These are phyloP conservation scores for Sphaerostilbella broomeana DNA, from an alignment of 2,329 filamentous ascomycete genomes.

Conservation along the genomic window DNA sequence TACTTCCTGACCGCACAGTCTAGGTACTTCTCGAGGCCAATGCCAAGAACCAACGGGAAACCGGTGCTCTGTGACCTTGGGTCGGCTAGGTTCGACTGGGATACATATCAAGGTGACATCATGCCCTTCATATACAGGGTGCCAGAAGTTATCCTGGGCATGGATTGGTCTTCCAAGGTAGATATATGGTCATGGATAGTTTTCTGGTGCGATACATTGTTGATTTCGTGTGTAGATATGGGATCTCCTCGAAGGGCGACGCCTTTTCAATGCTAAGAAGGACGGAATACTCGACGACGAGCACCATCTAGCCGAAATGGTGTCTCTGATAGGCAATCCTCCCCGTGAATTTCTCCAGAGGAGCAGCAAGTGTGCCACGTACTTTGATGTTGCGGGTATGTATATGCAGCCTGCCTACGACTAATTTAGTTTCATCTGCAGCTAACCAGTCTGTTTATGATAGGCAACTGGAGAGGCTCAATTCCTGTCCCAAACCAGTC, in stretches of 20 bases:
- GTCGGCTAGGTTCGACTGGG: slow-evolving; percentile 20
- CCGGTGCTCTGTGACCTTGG: slow-evolving; percentile 27
- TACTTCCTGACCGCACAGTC: slow-evolving; percentile 22
- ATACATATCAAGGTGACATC: slow-evolving; percentile 22
- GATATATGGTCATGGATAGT: slow-evolving; percentile 31
- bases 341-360: slow-evolving; percentile 11
- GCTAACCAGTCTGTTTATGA: not conserved
- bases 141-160: slow-evolving; percentile 28
- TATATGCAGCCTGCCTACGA: not conserved
- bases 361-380: not conserved
- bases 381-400: not conserved
- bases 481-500: slow-evolving; percentile 20
- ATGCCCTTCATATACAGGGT: slow-evolving; percentile 29
- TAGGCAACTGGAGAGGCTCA: slow-evolving; percentile 23
- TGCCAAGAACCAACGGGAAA: slow-evolving; percentile 19
- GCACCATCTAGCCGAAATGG: slow-evolving; percentile 16
- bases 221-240: slow-evolving; percentile 8
- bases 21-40: slow-evolving; percentile 22
- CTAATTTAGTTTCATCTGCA: not conserved
- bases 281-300: slow-evolving; percentile 14
- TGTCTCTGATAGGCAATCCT: slow-evolving; percentile 13
- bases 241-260: slow-evolving; percentile 13
- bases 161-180: slow-evolving; percentile 28
- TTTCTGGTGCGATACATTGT: slow-evolving; percentile 18
- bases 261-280: not conserved